Conservation (phyloP, 768 basidiomycete genomes). For the Tricholoma matsutake region DNA sequence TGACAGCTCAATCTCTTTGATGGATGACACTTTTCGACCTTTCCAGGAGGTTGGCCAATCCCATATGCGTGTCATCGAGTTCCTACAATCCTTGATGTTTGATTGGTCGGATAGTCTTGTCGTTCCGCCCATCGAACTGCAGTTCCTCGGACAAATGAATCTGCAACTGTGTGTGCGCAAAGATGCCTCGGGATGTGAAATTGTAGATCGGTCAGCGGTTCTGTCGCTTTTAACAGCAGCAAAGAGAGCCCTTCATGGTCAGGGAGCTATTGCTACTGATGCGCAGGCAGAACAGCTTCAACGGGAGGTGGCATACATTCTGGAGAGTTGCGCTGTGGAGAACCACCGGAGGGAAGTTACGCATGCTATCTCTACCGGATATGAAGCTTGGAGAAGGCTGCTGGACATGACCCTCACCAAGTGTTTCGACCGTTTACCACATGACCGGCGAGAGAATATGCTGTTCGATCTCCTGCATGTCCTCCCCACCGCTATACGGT, state of each 20-base stretch:
- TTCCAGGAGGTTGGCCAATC: slow-evolving; percentile 81
- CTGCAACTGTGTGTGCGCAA: slow-evolving; percentile 65
- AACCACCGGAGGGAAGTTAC: slow-evolving; percentile 84
- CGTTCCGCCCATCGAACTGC: slow-evolving; percentile 54
- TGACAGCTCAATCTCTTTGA: slow-evolving; percentile 29
- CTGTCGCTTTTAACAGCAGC: slow-evolving; percentile 64
- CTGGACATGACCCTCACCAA: slow-evolving; percentile 85
- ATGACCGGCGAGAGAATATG: slow-evolving; percentile 82
- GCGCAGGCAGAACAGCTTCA: slow-evolving; percentile 65
- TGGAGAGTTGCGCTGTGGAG: slow-evolving; percentile 83
- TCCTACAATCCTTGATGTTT: slow-evolving; percentile 82
- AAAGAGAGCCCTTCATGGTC: slow-evolving; percentile 58
- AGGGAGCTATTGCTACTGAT: slow-evolving; percentile 61
- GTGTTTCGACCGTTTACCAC: slow-evolving; percentile 79
- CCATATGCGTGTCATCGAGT: slow-evolving; percentile 82
- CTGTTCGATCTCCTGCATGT: slow-evolving; percentile 88
- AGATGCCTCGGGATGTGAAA: slow-evolving; percentile 73
- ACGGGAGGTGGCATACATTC: slow-evolving; percentile 68
- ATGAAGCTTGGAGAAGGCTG: slow-evolving; percentile 82
- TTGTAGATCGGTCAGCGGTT: slow-evolving; percentile 74
- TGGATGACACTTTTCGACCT: slow-evolving; percentile 49
- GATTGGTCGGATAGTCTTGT: slow-evolving; percentile 81
- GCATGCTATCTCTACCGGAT: slow-evolving; percentile 64
- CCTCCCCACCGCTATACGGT: slow-evolving; percentile 66
- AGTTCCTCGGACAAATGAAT: slow-evolving; percentile 64